Conservation (phyloP, 2,329 filamentous ascomycete species). For the Hypoxylon sp. region DNA sequence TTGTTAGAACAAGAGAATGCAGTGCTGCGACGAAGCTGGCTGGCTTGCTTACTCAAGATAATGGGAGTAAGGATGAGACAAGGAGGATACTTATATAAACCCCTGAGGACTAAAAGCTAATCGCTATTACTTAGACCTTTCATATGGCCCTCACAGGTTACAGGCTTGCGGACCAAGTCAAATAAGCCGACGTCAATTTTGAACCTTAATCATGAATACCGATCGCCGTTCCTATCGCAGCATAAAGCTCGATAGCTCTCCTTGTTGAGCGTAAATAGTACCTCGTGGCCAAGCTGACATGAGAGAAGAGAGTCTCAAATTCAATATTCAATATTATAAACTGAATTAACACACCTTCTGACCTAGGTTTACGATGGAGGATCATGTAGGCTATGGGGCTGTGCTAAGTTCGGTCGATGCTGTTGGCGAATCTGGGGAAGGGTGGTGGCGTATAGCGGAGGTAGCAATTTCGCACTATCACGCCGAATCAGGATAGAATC, state of each 20-base stretch:
- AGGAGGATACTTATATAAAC: slow-evolving; percentile 14
- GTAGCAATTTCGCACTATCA: slow-evolving; percentile 31
- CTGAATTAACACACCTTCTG: neutral
- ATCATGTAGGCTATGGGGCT: slow-evolving; percentile 7
- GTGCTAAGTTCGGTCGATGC: neutral
- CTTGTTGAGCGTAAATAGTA: neutral
- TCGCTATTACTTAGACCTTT: neutral
- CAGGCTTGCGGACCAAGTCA: neutral
- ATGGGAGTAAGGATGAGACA: neutral
- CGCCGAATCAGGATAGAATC: slow-evolving; percentile 20
- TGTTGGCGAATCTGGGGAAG: slow-evolving; percentile 5
- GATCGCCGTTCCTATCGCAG: slow-evolving; percentile 11
- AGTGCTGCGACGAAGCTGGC: neutral
- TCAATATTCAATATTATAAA: neutral
- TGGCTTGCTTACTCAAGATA: neutral
- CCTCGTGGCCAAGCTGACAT: slow-evolving; percentile 3
- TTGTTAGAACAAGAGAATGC: neutral
- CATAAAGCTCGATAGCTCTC: slow-evolving; percentile 15
- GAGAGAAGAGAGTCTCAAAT: neutral
- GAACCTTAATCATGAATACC: neutral
- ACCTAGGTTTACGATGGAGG: neutral
- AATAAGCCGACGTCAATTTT: neutral
- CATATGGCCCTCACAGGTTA: neutral
- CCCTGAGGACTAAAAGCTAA: neutral
- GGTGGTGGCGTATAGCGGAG: neutral